Base-by-base conservation (phyloP, 768 basidiomycete species). In the Rhodotorula taiwanensis region DNA sequence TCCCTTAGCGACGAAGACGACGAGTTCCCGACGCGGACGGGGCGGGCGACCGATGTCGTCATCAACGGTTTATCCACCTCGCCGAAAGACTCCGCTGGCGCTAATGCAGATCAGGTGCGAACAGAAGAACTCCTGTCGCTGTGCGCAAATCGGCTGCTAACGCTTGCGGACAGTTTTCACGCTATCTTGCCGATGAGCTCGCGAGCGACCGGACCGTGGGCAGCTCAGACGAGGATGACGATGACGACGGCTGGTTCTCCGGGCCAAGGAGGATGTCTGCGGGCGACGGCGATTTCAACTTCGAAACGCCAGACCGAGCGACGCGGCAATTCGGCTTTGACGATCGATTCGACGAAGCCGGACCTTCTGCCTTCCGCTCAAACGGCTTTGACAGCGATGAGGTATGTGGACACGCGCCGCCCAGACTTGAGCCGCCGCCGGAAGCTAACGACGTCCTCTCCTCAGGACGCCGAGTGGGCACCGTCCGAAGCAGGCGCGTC, bases 131-230 rank as follows among this genome's bases (percentile, higher is more conserved):
- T n/a, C n/a, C n/a, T n/a, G n/a, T n/a, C n/a, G n/a, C n/a, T n/a
- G n/a, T n/a, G n/a, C n/a, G n/a, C n/a, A n/a, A n/a, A n/a, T 57
- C 60, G 33, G 53, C 51, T 10, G 59, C 50, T 15, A 52, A 42
- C 47, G 47, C 30, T 5, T 55, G 55, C 36, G 36, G 16, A 9
- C 62, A 91, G 88, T 91, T 92, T 75, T 86, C 87, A 23, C 80
- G 83, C 34, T 91, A 90, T 72, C 79, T 89, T 34, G 83, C 83
- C 9, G 83, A 85, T 64, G 86, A 89, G 71, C 84, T 89, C 69
- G 62, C 72, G 4, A 64, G 47, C 54, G 69, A 70, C 72, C 82
- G 62, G 74, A 79, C 80, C 30, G 84, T 69, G 28, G 70, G 62
- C 45, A 68, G 64, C 55, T 68, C 67, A 28, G 70, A 72, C 53